Evolutionary conservation across 169 alveolate genomes (phyloP), one percentile per base, ranked within the genome.

Genomic region (Cryptosporidium sp.): DNA sequence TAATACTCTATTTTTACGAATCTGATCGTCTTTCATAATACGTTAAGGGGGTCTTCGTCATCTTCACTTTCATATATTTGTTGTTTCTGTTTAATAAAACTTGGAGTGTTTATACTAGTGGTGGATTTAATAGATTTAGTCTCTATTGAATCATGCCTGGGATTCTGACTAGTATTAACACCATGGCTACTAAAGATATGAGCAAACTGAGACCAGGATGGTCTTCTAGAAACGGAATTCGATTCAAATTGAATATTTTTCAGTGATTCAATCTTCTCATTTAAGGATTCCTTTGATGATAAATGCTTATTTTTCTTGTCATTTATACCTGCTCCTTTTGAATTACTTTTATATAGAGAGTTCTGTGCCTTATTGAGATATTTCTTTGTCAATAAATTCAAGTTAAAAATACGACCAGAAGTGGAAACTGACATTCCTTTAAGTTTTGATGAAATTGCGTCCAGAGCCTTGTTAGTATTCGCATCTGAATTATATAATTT

Each of bases 21-120:
- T 52, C 43, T 73, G 18, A 10, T 37, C 33, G 4, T n/a, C 4
- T 58, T 41, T 62, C 35, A 80, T 37, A 80, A 61, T n/a, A 80
- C 89, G 41, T 80, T 65, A 12, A 80, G 43, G 3, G 89, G 89
- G 70, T 80, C 89, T 80, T 80, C 89, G 23, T 48, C 59, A 26
- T 80, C 89, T 62, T 80, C 89, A 45, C 80, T 59, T 59, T 80
- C 89, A 65, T 80, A 80, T 39, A 80, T 80, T 21, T 80, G 80
- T 58, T 73, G 86, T 65, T 80, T 62, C 0, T 59, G 41, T 16
- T 51, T 26, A 18, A 73, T 55, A 41, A 58, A 73, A 33, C 58
- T 73, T 55, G 58, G 33, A 52, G 45, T 3, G 26, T 51, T 33
- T 35, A 37, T 45, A 26, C 8, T 73, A 1, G 26, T 12, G 3